A percentile compares a stretch with the other conserved stretches of the same genome.
These are phyloP conservation scores for Populus hybrid DNA, from an alignment of 441 rosid species.

Conservation along the genomic window DNA sequence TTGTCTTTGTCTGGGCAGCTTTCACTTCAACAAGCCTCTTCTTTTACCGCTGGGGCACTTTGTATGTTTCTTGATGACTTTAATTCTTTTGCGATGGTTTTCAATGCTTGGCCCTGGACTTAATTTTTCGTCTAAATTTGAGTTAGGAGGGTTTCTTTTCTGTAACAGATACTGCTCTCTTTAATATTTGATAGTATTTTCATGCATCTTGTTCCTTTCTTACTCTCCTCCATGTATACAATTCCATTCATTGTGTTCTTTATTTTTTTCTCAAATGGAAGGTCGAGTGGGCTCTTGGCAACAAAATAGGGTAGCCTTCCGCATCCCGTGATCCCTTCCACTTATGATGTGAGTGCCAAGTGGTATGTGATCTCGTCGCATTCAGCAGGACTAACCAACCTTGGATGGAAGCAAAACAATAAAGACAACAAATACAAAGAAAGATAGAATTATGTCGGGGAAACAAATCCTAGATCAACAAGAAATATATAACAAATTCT, in stretches of 20 bases:
- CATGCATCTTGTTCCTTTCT: constrained; percentile 1
- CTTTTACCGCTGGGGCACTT: constrained; percentile 60
- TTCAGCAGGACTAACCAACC: too few species aligned
- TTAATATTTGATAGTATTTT: not conserved
- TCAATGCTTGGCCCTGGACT: constrained; percentile 5
- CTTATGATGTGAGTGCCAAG: too few species aligned
- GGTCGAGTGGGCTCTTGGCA: too few species aligned
- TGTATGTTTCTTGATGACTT: constrained; percentile 57
- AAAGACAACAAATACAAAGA: too few species aligned
- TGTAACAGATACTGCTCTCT: constrained; percentile 17
- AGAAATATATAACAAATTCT: too few species aligned
- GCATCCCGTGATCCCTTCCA: not conserved
- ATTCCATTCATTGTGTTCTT: not conserved
- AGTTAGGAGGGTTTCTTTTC: constrained; percentile 17
- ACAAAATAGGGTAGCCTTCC: too few species aligned
- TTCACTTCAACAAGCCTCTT: constrained; percentile 56
- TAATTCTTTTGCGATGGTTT: constrained; percentile 5
- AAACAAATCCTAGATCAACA: too few species aligned
- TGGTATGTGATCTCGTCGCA: too few species aligned
- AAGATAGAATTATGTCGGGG: too few species aligned
- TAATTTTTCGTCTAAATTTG: constrained; percentile 15
- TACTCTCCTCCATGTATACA: not conserved
- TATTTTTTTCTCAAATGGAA: not conserved
- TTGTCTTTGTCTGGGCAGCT: constrained; percentile 61
- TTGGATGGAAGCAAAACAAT: too few species aligned